Conservation (phyloP, 495 filamentous ascomycete species). For the Amphirosellinia nigrospora region DNA sequence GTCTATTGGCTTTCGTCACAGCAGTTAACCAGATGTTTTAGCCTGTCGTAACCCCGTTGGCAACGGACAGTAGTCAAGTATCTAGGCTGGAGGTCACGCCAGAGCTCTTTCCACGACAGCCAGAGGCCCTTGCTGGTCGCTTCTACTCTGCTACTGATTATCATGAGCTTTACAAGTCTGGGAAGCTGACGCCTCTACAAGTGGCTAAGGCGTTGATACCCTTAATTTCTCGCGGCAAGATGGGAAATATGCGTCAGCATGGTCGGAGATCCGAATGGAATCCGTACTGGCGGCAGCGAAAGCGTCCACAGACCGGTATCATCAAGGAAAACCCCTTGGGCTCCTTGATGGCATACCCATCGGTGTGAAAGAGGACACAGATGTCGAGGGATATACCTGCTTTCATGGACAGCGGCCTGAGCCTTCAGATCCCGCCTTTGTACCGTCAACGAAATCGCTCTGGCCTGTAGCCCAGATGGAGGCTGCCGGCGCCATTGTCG, state of each 20-base stretch:
- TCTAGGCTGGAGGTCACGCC: slow-evolving; percentile 42
- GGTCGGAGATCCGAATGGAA: slow-evolving; percentile 62
- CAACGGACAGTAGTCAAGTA: slow-evolving; percentile 34
- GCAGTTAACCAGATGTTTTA: slow-evolving; percentile 22
- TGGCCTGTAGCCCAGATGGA: slow-evolving; percentile 80
- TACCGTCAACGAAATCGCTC: slow-evolving; percentile 41
- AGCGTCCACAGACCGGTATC: slow-evolving; percentile 73
- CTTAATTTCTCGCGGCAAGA: slow-evolving; percentile 64
- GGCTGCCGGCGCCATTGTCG: slow-evolving; percentile 78
- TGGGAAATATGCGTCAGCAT: slow-evolving; percentile 71
- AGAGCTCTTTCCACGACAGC: slow-evolving; percentile 41
- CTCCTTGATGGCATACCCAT: slow-evolving; percentile 85
- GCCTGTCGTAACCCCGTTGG: slow-evolving; percentile 81
- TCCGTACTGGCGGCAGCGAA: slow-evolving; percentile 69
- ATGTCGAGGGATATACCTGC: slow-evolving; percentile 74
- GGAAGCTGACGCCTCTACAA: slow-evolving; percentile 69
- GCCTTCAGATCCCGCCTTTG: slow-evolving; percentile 46
- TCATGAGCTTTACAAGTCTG: slow-evolving; percentile 71
- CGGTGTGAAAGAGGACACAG: slow-evolving; percentile 85
- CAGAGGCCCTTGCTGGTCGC: slow-evolving; percentile 47
- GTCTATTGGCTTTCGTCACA: background rate
- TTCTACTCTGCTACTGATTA: slow-evolving; percentile 81
- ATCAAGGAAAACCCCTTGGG: slow-evolving; percentile 64
- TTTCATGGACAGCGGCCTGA: slow-evolving; percentile 58
- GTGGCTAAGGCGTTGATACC: slow-evolving; percentile 75